Evolutionary conservation across 768 basidiomycete species (phyloP).

Genomic region (Steccherinum ochraceum): DNA sequence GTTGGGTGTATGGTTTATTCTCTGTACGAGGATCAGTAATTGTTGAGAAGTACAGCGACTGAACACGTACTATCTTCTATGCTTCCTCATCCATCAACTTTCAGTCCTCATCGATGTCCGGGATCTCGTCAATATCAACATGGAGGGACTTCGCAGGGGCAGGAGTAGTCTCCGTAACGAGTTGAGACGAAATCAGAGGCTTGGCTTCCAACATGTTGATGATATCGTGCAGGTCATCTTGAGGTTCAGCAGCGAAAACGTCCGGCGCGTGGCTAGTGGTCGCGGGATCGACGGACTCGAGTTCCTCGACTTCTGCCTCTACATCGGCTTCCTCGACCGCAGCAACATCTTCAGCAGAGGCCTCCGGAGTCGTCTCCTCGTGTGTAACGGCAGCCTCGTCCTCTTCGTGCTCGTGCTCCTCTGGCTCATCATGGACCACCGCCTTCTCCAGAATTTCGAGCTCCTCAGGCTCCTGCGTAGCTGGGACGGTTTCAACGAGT

Average conservation of each 20-base stretch:
- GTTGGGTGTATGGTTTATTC: too few species aligned
- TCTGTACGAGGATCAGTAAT: too few species aligned
- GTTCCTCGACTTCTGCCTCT: slow-evolving; percentile 7
- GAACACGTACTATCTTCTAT: not conserved
- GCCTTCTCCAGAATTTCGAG: slow-evolving; percentile 2
- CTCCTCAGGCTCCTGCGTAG: slow-evolving; percentile 9
- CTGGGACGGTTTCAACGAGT: slow-evolving; percentile 2
- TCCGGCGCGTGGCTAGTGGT: slow-evolving; percentile 1
- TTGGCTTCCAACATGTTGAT: slow-evolving; percentile 56
- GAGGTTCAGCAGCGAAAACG: not conserved
- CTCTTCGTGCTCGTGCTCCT: slow-evolving; percentile 14
- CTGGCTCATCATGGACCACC: slow-evolving; percentile 4
- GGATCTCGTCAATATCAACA: slow-evolving; percentile 10
- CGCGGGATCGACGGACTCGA: not conserved
- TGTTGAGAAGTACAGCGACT: too few species aligned
- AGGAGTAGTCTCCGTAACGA: not conserved
- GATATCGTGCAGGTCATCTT: slow-evolving; percentile 53
- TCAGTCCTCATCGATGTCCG: slow-evolving; percentile 9
- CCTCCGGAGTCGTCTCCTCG: slow-evolving; percentile 5
- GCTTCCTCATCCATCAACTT: not conserved
- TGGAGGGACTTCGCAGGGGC: not conserved
- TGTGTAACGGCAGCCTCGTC: too few species aligned
- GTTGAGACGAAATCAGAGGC: not conserved
- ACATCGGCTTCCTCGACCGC: slow-evolving; percentile 5
- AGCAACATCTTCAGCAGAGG: slow-evolving; percentile 9